Evolutionary conservation across 208 protist genomes (phyloP).

Genomic region (Pavlovales sp.): DNA sequence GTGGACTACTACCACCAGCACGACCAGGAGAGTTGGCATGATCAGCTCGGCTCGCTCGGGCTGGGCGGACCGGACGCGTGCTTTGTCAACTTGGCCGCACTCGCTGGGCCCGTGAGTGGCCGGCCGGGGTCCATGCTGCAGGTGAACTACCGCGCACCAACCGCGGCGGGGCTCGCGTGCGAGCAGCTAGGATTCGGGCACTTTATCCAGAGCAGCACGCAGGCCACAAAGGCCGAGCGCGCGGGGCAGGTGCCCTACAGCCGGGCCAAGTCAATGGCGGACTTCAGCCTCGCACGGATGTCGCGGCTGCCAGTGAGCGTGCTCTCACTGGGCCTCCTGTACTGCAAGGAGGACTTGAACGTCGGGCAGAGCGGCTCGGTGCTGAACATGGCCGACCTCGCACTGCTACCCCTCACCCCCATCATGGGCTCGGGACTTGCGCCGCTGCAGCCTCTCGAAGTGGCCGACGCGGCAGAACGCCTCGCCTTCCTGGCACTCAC

Average conservation of each 20-base stretch:
- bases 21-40: neutral
- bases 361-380: neutral
- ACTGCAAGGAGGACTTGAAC: neutral
- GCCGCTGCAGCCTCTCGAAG: constrained; percentile 19
- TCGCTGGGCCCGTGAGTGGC: neutral
- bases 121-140: neutral
- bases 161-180: constrained; percentile 7
- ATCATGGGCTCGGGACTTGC: constrained; percentile 4
- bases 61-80: neutral
- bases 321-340: neutral
- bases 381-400: constrained; percentile 17
- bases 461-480: neutral
- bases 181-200: constrained; percentile 1
- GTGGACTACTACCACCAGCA: constrained; percentile 26
- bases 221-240: constrained; percentile 20
- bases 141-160: constrained; percentile 21
- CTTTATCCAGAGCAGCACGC: constrained; percentile 6
- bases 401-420: constrained; percentile 8
- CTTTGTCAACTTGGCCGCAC: constrained; percentile 11
- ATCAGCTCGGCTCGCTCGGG: constrained; percentile 11
- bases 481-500: constrained; percentile 17
- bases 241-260: constrained; percentile 28
- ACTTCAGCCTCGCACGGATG: constrained; percentile 12
- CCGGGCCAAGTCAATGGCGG: neutral
- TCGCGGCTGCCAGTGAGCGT: constrained; percentile 4